Base-by-base conservation (phyloP, 2,329 filamentous ascomycete genomes). In the Aspergillus japonicus region DNA sequence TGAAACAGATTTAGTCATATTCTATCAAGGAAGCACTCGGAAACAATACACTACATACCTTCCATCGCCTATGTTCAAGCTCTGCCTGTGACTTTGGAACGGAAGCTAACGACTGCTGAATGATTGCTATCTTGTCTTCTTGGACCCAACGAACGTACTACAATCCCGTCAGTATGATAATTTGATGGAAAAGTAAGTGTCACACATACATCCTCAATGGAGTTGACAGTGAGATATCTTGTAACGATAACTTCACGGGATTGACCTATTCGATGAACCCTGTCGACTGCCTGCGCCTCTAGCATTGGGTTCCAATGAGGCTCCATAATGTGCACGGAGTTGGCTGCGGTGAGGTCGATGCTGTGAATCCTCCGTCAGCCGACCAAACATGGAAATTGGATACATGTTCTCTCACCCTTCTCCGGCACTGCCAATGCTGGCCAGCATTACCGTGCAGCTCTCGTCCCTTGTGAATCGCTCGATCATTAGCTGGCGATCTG, bases 251-350 rank as follows among this genome's bases (percentile, higher is more conserved):
- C 92, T 12, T 87, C 84, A 21, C 92, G 82, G 70, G 86, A 92
- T 79, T 96, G 92, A 0, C 92, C 91, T 4, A 95, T 80, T 12
- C 91, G 86, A 73, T 94, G 90, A 8, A 96, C 90, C 23, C 92
- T 89, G 71, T 96, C 92, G 8, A 96, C 84, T 5, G 92, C 92
- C 77, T 96, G 92, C 4, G 90, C 89, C 77, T 96, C 92, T 0
- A 90, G 90, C 0, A 90, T 91, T 0, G 92, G 92, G 69, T 96
- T 96, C 80, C 91, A 96, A 71, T 96, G 91, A 11, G 92, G 92
- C 73, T 96, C 92, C 91, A 96, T 95, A 67, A 96, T 89, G 73
- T 64, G 62, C 11, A 66, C 54, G 16, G 44, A 48, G 47, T 29
- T 58, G 39, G 61, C 62, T 4, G 51, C 50, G 6, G 60, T 64